These are phyloP conservation scores for Paracoccidioides brasiliensis DNA, from an alignment of 2,329 filamentous ascomycete species.

Conservation along the genomic window DNA sequence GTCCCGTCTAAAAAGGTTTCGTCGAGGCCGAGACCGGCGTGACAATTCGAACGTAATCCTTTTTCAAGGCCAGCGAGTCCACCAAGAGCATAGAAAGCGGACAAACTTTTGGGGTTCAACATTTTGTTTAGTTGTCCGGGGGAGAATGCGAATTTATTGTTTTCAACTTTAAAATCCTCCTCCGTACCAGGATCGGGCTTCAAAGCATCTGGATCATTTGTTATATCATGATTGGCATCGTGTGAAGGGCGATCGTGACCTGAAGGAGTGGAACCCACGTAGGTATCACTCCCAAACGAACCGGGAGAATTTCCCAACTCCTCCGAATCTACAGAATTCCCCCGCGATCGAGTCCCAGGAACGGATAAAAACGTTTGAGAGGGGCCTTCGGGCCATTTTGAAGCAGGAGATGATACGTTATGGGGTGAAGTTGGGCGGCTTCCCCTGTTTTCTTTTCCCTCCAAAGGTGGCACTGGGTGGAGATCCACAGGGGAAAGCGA, in stretches of 20 bases:
- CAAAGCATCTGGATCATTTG: conserved; percentile 49
- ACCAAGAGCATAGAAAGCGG: conserved; percentile 62
- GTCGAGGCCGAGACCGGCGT: conserved; percentile 55
- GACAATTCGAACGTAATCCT: conserved; percentile 53
- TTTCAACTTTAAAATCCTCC: conserved; percentile 51
- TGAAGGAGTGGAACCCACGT: conserved; percentile 33
- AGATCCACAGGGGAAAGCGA: conserved; percentile 36
- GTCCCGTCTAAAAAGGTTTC: conserved; percentile 51
- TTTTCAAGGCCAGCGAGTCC: conserved; percentile 61
- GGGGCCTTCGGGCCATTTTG: conserved; percentile 38
- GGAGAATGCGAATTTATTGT: conserved; percentile 60
- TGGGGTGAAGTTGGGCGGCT: conserved; percentile 54
- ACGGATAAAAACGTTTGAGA: conserved; percentile 48
- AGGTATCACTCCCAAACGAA: conserved; percentile 42
- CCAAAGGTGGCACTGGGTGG: conserved; percentile 43
- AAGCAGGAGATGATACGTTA: conserved; percentile 51
- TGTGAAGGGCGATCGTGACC: conserved; percentile 28
- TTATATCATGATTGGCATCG: conserved; percentile 35
- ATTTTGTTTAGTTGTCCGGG: conserved; percentile 64
- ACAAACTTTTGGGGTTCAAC: conserved; percentile 64
- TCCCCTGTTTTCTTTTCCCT: conserved; percentile 37
- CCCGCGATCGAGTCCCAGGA: conserved; percentile 48
- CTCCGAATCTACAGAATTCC: conserved; percentile 52
- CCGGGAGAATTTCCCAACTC: conserved; percentile 41
- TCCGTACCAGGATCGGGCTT: conserved; percentile 60